Evolutionary conservation across 2,329 filamentous ascomycete genomes (phyloP), one percentile per base, ranked within the genome.

Genomic region (Talaromyces rugulosus): DNA sequence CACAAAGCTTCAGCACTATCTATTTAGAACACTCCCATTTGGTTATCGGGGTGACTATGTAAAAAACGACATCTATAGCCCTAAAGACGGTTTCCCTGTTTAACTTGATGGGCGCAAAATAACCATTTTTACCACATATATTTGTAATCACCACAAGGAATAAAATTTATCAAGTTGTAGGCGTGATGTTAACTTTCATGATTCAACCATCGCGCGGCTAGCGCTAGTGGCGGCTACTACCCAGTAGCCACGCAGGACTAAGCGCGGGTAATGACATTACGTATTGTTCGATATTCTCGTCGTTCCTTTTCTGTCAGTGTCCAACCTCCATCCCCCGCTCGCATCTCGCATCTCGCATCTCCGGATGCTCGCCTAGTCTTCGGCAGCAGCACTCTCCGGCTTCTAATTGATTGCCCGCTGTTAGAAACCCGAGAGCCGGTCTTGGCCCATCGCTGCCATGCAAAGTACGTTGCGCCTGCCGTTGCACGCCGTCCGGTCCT

Each of bases 371-470:
- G 64, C 51, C 56, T 59, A 53, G 64, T 52, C 58, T 59, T 63
- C 53, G 61, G 63, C 62, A 66, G 66, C 62, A 64, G 62, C 52
- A 63, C 62, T 62, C 66, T 62, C 58, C 56, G 53, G 54, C 34
- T 44, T 40, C 57, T 62, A 53, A 36, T 18, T 58, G 54, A 58
- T 30, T 61, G 65, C 61, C 62, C 69, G 69, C 66, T 68, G 71
- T 63, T 70, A 69, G 68, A 62, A 56, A 30, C 9, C 30, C 18
- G 42, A 42, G 56, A 60, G 27, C 57, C 60, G 64, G 67, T 67
- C 70, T 68, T 69, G 70, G 69, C 74, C 75, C 71, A 72, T 71
- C 72, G 65, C 68, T 67, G 71, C 74, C 73, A 77, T 78, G 71
- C 74, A 72, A 66, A 71, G 66, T 66, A 68, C 72, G 67, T 71